Evolutionary conservation across 2,329 filamentous ascomycete genomes (phyloP).

Genomic region (Simplicillium sp.): DNA sequence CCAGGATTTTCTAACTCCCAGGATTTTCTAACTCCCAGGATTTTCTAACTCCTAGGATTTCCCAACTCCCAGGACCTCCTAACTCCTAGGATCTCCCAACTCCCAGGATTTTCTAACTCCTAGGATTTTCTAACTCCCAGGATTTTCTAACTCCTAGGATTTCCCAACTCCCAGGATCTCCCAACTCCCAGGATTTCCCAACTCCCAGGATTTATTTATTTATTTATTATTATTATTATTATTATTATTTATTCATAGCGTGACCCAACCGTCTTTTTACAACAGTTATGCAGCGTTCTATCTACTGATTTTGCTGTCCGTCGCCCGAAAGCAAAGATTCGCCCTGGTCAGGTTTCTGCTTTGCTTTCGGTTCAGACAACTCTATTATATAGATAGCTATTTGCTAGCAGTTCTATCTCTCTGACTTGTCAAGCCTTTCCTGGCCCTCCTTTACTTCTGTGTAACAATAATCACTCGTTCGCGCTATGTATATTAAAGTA

Average conservation of each 20-base stretch:
- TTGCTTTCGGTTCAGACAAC: not conserved
- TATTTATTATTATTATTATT: too few species aligned
- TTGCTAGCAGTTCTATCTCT: not conserved
- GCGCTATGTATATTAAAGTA: constrained; percentile 11
- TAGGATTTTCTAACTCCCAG: too few species aligned
- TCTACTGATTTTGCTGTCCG: not conserved
- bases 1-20: too few species aligned
- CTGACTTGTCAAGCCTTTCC: not conserved
- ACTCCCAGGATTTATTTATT: too few species aligned
- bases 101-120: too few species aligned
- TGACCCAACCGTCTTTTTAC: not conserved
- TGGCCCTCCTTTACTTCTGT: not conserved
- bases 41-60: too few species aligned
- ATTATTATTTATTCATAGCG: not conserved
- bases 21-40: too few species aligned
- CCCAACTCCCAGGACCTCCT: too few species aligned
- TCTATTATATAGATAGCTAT: not conserved
- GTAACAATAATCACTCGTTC: not conserved
- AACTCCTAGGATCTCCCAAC: too few species aligned
- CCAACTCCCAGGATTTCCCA: too few species aligned
- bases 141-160: too few species aligned
- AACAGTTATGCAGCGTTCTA: not conserved
- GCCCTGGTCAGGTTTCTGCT: not conserved
- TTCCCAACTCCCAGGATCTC: too few species aligned
- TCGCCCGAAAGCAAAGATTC: not conserved